Base-by-base conservation (phyloP, 805 yeast genomes). In the Candida krabiensis region DNA sequence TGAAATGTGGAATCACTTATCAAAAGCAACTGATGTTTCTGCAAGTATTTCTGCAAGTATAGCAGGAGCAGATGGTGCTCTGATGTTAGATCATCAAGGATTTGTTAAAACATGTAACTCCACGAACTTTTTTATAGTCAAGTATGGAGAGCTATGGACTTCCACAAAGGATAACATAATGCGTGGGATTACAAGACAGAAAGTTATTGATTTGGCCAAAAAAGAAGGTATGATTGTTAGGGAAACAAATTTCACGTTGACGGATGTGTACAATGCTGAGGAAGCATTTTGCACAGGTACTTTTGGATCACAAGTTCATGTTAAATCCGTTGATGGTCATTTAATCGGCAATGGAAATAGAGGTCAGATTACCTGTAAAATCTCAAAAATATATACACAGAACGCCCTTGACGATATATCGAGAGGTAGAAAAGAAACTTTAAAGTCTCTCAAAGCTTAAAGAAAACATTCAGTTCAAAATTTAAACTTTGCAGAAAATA, bases 1-100 rank as follows among this genome's bases (percentile, higher is more conserved):
- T 30, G 46, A 41, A 19, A 41, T 41, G 46, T 38, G 41, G 46
- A 41, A 41, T 28, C 46, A 41, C 22, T 35, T 41, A 9, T 37
- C 42, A 12, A 41, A 41, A n/a, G 46, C 42, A 3, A 41, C 46
- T 12, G 46, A 41, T 28, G 38, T 41, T 1, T 27, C 35, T 18
- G 46, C 46, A 2, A 41, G 42, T 21, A 41, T 41, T 11, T 41
- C 42, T 11, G 42, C 46, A 4, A 33, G 27, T 4, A 30, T 33
- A n/a, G 42, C 37, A 4, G 42, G 46, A 3, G 46, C 40, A 3
- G 46, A 41, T 28, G 46, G 38, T 6, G 42, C 46, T 13, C 22
- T 38, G 27, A 41, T 41, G 46, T 32, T 41, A n/a, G 42, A 41
- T 28, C 39, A 21, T 23, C 21, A 24, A n/a, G 42, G 46, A 9